Conservation (phyloP, 2,329 filamentous ascomycete species). For the Plenodomus lindquistii region DNA sequence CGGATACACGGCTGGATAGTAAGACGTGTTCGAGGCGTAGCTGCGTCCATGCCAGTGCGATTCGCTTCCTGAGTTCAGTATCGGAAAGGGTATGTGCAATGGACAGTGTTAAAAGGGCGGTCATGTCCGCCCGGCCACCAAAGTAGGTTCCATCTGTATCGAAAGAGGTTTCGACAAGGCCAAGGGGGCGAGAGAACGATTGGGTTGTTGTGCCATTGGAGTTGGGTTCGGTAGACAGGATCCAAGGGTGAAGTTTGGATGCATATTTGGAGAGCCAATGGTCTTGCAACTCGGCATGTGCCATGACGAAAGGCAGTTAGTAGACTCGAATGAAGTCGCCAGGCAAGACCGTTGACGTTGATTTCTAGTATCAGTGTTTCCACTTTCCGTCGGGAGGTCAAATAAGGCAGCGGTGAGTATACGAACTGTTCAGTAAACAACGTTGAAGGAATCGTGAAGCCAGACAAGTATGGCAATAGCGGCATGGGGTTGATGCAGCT, state of each 20-base stretch:
- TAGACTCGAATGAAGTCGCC: no score
- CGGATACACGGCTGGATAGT: slow-evolving; percentile 39
- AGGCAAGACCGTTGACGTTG: no score
- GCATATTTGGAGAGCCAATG: slow-evolving; percentile 50
- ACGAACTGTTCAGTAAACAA: no score
- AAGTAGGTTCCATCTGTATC: slow-evolving; percentile 50
- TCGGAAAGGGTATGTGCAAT: slow-evolving; percentile 35
- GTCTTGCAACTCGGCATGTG: no score
- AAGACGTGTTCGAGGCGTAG: slow-evolving; percentile 47
- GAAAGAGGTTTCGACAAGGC: slow-evolving; percentile 51
- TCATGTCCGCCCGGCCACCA: slow-evolving; percentile 53
- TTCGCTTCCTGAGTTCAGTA: slow-evolving; percentile 37
- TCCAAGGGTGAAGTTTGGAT: slow-evolving; percentile 45
- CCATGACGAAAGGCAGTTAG: no score
- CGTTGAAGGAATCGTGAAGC: background rate
- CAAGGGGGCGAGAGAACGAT: slow-evolving; percentile 37
- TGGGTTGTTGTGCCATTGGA: background rate
- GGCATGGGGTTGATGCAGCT: background rate
- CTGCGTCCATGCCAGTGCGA: slow-evolving; percentile 47
- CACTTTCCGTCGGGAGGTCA: no score
- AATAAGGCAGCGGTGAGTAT: no score
- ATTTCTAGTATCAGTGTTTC: no score
- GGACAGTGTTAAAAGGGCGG: slow-evolving; percentile 42
- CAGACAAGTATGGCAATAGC: background rate
- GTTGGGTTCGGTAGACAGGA: slow-evolving; percentile 2